Conservation (phyloP, 768 basidiomycete genomes). For the Xerocomus spinulosus region DNA sequence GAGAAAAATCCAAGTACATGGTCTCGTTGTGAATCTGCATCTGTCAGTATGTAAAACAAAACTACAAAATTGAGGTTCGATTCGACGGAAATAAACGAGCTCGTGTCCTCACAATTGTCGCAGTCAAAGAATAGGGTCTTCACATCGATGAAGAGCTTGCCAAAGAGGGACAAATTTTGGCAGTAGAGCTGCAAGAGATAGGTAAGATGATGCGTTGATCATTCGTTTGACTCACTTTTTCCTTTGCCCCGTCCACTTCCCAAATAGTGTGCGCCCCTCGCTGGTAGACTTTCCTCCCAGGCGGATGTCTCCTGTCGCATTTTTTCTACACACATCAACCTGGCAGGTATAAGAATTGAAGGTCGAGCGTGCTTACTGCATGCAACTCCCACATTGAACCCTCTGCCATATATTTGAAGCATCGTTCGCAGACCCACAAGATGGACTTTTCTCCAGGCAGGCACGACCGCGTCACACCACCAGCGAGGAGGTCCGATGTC, state of each 20-base stretch:
- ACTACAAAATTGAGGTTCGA: conserved; percentile 35
- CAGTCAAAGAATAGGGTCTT: conserved; percentile 93
- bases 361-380: conserved; percentile 41
- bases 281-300: conserved; percentile 87
- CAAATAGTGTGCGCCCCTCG: conserved; percentile 86
- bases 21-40: conserved; percentile 72
- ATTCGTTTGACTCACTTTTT: conserved; percentile 56
- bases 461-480: conserved; percentile 50
- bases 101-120: conserved; percentile 64
- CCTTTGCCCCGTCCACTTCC: conserved; percentile 88
- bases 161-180: conserved; percentile 92
- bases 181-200: conserved; percentile 71
- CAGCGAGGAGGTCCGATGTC: conserved; percentile 67
- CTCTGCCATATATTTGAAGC: conserved; percentile 95
- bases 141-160: conserved; percentile 98
- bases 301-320: conserved; percentile 69
- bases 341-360: conserved; percentile 8
- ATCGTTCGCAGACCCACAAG: conserved; percentile 85
- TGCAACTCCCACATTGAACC: conserved; percentile 68
- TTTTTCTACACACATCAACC: conserved; percentile 45
- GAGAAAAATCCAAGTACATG: conserved; percentile 75
- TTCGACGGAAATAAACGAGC: neutral
- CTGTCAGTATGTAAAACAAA: conserved; percentile 89
- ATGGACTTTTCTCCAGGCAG: conserved; percentile 44
- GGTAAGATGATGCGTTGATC: neutral